Evolutionary conservation across 2,329 filamentous ascomycete species (phyloP).

Genomic region (Thielaviopsis populi): DNA sequence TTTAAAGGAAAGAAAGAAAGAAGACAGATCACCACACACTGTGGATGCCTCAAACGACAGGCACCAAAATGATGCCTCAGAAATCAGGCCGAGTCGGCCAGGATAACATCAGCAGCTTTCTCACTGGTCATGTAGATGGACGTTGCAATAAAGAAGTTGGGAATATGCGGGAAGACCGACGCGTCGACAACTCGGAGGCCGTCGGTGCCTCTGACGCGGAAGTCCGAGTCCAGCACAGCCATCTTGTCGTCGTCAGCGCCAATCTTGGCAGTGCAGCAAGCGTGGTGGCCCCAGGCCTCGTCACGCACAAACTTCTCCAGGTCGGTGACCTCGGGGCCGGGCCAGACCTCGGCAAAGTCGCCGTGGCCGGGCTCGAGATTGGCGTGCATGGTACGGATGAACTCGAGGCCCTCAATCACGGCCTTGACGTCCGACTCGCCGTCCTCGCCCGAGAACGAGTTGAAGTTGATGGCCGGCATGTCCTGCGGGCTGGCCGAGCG

Average conservation of each 20-base stretch:
- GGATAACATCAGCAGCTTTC: conserved; percentile 46
- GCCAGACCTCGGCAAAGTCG: conserved; percentile 15
- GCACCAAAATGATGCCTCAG: neutral
- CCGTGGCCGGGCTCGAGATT: conserved; percentile 19
- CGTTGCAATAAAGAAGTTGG: conserved; percentile 33
- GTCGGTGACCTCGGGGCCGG: conserved; percentile 17
- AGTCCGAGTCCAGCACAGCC: conserved; percentile 42
- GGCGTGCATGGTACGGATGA: conserved; percentile 20
- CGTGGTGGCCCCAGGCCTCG: conserved; percentile 40
- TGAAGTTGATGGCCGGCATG: conserved; percentile 47
- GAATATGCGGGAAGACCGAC: conserved; percentile 37
- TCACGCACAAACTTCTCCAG: conserved; percentile 26
- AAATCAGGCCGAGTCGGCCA: neutral
- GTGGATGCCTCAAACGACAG: no score
- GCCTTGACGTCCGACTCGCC: conserved; percentile 31
- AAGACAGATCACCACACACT: no score
- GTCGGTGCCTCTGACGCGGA: conserved; percentile 40
- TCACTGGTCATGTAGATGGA: conserved; percentile 44
- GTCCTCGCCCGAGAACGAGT: conserved; percentile 34
- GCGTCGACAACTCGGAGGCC: conserved; percentile 48
- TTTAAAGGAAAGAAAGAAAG: neutral
- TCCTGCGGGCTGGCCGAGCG: conserved; percentile 46
- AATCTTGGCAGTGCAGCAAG: conserved; percentile 41
- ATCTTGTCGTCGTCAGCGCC: conserved; percentile 38
- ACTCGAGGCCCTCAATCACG: conserved; percentile 25